Percentiles rank a stretch among this genome's conserved stretches.
These are phyloP conservation scores for Pachysolen tannophilus DNA, from an alignment of 805 yeast species.

Conservation along the genomic window DNA sequence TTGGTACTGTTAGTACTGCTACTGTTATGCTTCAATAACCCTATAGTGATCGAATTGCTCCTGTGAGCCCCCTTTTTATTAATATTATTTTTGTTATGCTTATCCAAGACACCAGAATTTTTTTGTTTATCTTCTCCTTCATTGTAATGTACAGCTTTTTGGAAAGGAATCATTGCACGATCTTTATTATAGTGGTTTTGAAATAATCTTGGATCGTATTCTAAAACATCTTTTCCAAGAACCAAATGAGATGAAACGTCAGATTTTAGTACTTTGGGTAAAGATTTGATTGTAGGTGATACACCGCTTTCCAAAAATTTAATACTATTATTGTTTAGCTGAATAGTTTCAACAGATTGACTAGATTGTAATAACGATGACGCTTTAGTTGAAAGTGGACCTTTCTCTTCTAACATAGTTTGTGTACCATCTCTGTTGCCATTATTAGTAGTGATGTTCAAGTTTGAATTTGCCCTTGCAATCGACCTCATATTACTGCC, in stretches of 20 bases:
- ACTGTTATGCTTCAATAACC: too few relatives aligned
- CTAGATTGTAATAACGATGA: too few relatives aligned
- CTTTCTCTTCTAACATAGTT: too few relatives aligned
- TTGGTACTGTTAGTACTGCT: too few relatives aligned
- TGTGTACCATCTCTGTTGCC: too few relatives aligned
- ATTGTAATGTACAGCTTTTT: conserved; percentile 28
- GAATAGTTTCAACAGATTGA: too few relatives aligned
- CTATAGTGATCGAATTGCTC: conserved; percentile 6
- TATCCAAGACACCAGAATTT: neutral
- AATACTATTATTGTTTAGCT: neutral
- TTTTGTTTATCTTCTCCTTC: conserved; percentile 18
- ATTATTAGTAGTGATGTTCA: too few relatives aligned
- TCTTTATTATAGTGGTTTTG: conserved; percentile 40
- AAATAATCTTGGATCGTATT: conserved; percentile 21
- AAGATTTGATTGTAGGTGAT: too few relatives aligned
- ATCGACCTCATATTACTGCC: too few relatives aligned
- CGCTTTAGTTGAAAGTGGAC: too few relatives aligned
- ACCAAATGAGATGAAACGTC: conserved; percentile 20
- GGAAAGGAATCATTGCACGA: conserved; percentile 30
- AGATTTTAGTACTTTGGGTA: conserved; percentile 22
- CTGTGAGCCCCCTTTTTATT: conserved; percentile 1
- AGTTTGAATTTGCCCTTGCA: too few relatives aligned
- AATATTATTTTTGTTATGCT: too few relatives aligned
- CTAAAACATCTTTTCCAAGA: conserved; percentile 6
- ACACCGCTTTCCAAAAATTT: neutral